Conservation (phyloP, 2,329 filamentous ascomycete genomes). For the Pezicula neosporulosa region DNA sequence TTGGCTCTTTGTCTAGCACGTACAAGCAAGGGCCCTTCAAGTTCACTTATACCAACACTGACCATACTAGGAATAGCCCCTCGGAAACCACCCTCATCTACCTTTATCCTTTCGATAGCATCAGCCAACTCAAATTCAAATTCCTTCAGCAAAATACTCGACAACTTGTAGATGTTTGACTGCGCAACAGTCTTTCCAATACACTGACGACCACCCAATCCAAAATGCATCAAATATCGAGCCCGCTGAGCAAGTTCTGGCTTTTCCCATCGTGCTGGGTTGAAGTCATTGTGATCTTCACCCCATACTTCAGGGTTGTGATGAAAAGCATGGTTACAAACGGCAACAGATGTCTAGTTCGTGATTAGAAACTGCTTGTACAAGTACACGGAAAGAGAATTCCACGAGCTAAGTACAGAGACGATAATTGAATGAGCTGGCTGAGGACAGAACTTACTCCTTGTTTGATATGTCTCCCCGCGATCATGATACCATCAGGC, state of each 20-base stretch:
- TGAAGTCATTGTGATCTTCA: conserved; percentile 26
- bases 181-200: conserved; percentile 31
- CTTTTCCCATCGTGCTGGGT: conserved; percentile 25
- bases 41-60: conserved; percentile 17
- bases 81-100: not conserved
- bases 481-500: conserved; percentile 22
- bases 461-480: conserved; percentile 21
- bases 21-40: conserved; percentile 4
- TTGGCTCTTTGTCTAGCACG: not conserved
- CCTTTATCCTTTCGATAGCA: conserved; percentile 3
- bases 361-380: conserved; percentile 4
- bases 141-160: conserved; percentile 25
- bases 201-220: conserved; percentile 28
- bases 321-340: conserved; percentile 32
- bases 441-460: conserved; percentile 16
- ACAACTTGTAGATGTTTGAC: conserved; percentile 31
- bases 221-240: conserved; percentile 31
- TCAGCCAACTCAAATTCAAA: conserved; percentile 28
- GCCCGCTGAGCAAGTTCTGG: conserved; percentile 9
- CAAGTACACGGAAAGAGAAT: not conserved
- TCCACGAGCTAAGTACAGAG: not conserved
- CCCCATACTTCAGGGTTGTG: conserved; percentile 30
- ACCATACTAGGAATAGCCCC: no score
- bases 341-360: conserved; percentile 23
- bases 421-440: not conserved